These are phyloP conservation scores for Physcia stellaris DNA, from an alignment of 495 filamentous ascomycete genomes.

Conservation along the genomic window DNA sequence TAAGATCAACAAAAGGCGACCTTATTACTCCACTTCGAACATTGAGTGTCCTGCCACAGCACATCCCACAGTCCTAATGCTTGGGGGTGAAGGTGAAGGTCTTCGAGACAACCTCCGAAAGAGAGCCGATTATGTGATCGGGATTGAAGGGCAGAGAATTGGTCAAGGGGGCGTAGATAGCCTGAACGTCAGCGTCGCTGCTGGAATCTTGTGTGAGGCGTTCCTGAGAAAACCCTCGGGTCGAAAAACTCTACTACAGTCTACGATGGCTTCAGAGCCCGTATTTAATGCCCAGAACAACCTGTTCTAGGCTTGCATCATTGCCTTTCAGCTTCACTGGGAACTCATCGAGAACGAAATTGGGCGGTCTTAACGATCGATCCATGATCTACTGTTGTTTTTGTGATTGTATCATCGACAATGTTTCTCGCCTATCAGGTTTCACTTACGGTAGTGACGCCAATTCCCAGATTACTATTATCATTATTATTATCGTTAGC, in stretches of 20 bases:
- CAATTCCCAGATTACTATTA: too few relatives aligned
- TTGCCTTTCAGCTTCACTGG: too few relatives aligned
- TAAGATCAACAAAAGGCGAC: not conserved
- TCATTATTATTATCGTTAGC: too few relatives aligned
- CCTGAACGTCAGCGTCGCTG: slow-evolving; percentile 80
- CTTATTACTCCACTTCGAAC: slow-evolving; percentile 14
- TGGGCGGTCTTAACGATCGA: too few relatives aligned
- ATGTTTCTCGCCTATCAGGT: too few relatives aligned
- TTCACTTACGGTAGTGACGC: too few relatives aligned
- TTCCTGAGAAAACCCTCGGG: slow-evolving; percentile 30
- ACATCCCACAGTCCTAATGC: slow-evolving; percentile 60
- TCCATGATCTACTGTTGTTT: too few relatives aligned
- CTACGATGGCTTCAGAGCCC: not conserved
- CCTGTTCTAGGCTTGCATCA: too few relatives aligned
- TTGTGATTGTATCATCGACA: too few relatives aligned
- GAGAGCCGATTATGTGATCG: slow-evolving; percentile 46
- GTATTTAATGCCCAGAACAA: not conserved
- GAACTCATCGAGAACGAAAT: too few relatives aligned
- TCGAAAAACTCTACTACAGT: too few relatives aligned
- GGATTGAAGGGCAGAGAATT: slow-evolving; percentile 33
- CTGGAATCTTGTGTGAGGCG: slow-evolving; percentile 55
- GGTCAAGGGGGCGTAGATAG: slow-evolving; percentile 49
- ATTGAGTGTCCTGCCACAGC: slow-evolving; percentile 31
- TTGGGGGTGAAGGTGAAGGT: slow-evolving; percentile 75
- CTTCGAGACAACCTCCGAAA: slow-evolving; percentile 45